Conservation (phyloP, 2,329 filamentous ascomycete species). For the Ophiobolus disseminans region DNA sequence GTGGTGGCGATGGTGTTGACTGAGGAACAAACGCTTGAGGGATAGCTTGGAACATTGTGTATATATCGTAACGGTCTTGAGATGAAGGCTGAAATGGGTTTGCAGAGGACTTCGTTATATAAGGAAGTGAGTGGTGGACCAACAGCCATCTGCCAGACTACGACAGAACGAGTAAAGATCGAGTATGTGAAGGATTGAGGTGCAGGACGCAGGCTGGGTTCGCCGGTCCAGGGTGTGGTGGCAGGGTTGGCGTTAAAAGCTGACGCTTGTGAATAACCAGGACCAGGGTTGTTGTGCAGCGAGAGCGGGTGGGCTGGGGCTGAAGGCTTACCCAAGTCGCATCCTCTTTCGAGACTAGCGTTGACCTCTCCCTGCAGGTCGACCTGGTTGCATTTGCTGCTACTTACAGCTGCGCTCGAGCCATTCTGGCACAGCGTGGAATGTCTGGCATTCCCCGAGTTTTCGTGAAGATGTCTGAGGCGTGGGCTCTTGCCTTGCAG, state of each 20-base stretch:
- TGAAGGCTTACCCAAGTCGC: constrained; percentile 43
- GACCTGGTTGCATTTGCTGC: constrained; percentile 26
- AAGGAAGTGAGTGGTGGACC: constrained; percentile 25
- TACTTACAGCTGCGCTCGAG: constrained; percentile 23
- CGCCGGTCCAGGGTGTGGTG: constrained; percentile 31
- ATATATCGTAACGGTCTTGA: constrained; percentile 15
- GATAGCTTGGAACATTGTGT: constrained; percentile 41
- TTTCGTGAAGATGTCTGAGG: constrained; percentile 1
- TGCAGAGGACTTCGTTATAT: constrained; percentile 40
- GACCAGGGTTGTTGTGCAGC: constrained; percentile 40
- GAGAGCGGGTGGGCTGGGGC: constrained; percentile 39
- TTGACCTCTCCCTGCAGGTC: constrained; percentile 26
- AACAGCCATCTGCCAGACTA: constrained; percentile 25
- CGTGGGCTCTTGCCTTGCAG: background rate
- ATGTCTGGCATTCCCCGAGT: background rate
- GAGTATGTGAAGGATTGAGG: constrained; percentile 24
- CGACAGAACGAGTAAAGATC: constrained; percentile 27
- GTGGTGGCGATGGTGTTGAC: constrained; percentile 31
- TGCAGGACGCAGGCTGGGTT: constrained; percentile 30
- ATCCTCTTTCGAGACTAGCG: constrained; percentile 34
- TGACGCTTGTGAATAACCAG: constrained; percentile 37
- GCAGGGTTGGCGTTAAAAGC: constrained; percentile 39
- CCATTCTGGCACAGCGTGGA: constrained; percentile 13
- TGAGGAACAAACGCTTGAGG: constrained; percentile 33
- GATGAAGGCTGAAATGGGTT: constrained; percentile 19